Base-by-base conservation (phyloP, 2,329 filamentous ascomycete genomes). In the Hymenoscyphus fructigenus region DNA sequence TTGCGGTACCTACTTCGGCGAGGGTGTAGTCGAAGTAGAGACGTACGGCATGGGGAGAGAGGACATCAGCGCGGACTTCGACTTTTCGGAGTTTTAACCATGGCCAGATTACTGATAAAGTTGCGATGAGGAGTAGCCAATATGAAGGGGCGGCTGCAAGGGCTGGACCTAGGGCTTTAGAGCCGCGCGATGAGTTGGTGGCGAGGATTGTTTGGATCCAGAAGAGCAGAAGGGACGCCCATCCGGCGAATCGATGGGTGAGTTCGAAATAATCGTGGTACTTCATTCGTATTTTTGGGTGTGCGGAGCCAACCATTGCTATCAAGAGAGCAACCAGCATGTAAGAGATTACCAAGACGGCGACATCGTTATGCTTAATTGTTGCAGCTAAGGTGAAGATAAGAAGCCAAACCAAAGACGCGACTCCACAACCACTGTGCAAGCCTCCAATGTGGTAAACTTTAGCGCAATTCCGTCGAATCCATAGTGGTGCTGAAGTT, bases 11-110 rank as follows among this genome's bases (percentile, higher is more conserved):
- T 64, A 83, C 81, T 60, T 83, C 81, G 9, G 87, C 85, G 28
- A 83, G 81, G 20, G 84, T 83, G 23, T 56, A 20, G 72, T 82
- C 79, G 72, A 93, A 90, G 74, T 89, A 85, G 28, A 95, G 83
- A 53, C 88, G 85, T 36, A 91, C 79, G 47, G 91, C 91, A 77
- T 93, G 91, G 28, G 83, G 76, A 0, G 91, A 94, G 23, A 95
- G 85, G 3, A 83, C 79, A 72, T 92, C 87, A 10, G 88, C 81
- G 20, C 83, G 79, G 67, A 94, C 89, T 12, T 80, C 78, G 64
- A 91, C 86, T 70, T 85, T 87, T 62, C 90, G 86, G 32, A 95
- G 84, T 65, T 85, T 83, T 2, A 90, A 75, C 91, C 91, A 96
- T 1, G 92, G 90, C 60, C 89, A 86, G 57, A 89, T 80, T 67